Conservation (phyloP, 2,329 filamentous ascomycete genomes). For the Hirsutella rhossiliensis region DNA sequence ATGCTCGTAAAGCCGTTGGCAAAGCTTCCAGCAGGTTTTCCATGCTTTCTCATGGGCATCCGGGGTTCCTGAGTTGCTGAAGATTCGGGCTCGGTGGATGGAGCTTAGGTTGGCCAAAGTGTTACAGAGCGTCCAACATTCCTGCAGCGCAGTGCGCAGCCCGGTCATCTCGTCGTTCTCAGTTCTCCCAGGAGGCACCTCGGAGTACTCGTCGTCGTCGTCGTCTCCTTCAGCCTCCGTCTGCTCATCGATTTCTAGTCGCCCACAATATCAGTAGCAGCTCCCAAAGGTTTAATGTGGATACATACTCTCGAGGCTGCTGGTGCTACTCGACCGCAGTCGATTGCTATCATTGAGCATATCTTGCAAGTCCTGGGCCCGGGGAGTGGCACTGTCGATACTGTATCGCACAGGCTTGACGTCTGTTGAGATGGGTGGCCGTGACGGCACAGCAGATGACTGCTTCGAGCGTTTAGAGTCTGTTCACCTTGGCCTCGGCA, state of each 20-base stretch:
- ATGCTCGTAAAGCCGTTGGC: conserved; percentile 77
- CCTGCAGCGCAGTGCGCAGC: conserved; percentile 64
- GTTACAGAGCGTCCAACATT: conserved; percentile 93
- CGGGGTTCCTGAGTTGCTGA: conserved; percentile 60
- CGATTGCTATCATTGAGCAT: conserved; percentile 45
- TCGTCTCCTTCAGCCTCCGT: conserved; percentile 40
- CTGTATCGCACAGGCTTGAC: conserved; percentile 55
- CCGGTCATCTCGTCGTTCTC: conserved; percentile 50
- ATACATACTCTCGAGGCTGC: conserved; percentile 62
- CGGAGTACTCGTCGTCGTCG: conserved; percentile 33
- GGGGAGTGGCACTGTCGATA: conserved; percentile 61
- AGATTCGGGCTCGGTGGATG: conserved; percentile 68
- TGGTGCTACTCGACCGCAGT: conserved; percentile 54
- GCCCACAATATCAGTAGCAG: background rate
- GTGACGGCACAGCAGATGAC: conserved; percentile 29
- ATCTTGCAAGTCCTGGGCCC: conserved; percentile 72
- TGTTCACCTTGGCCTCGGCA: background rate
- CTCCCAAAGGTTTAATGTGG: background rate
- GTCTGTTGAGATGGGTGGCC: conserved; percentile 65
- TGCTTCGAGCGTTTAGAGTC: background rate
- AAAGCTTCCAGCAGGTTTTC: conserved; percentile 90
- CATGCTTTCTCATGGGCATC: conserved; percentile 79
- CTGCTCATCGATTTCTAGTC: conserved; percentile 42
- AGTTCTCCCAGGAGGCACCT: conserved; percentile 24
- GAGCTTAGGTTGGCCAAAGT: conserved; percentile 77